A percentile compares a stretch with the other conserved stretches of the same genome.
These are phyloP conservation scores for Fusarium virguliforme DNA, from an alignment of 2,329 filamentous ascomycete species.

Conservation along the genomic window DNA sequence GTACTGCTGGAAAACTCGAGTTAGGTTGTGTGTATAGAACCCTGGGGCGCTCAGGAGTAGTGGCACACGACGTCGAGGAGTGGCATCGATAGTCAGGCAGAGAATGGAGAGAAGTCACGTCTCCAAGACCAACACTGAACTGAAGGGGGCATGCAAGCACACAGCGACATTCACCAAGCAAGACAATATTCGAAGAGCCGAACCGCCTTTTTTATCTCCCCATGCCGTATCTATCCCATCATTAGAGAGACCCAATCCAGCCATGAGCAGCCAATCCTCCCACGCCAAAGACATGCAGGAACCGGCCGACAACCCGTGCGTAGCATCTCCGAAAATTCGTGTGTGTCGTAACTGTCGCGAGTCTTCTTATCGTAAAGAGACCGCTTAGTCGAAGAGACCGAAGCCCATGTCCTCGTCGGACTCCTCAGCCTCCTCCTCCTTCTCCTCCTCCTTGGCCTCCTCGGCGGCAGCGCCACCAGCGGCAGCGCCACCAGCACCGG, in stretches of 20 bases:
- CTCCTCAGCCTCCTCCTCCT: slow-evolving; percentile 72
- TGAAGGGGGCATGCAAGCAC: neutral
- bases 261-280: slow-evolving; percentile 54
- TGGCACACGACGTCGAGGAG: neutral
- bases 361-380: slow-evolving; percentile 47
- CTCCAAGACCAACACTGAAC: too few species aligned
- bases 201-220: slow-evolving; percentile 53
- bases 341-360: slow-evolving; percentile 53
- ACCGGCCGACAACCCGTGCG: slow-evolving; percentile 53
- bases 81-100: neutral
- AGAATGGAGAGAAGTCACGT: neutral
- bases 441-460: slow-evolving; percentile 87
- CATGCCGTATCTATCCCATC: slow-evolving; percentile 51
- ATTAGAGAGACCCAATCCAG: slow-evolving; percentile 52
- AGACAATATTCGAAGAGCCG: slow-evolving; percentile 43
- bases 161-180: neutral
- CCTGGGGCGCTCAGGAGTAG: too few species aligned
- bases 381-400: slow-evolving; percentile 81
- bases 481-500: slow-evolving; percentile 76
- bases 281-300: slow-evolving; percentile 54
- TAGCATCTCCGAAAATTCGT: slow-evolving; percentile 56
- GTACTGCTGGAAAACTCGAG: too few species aligned
- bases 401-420: slow-evolving; percentile 85
- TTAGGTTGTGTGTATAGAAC: too few species aligned
- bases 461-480: slow-evolving; percentile 78